Conservation (phyloP, 768 basidiomycete species). For the Tricholoma flavovirens region DNA sequence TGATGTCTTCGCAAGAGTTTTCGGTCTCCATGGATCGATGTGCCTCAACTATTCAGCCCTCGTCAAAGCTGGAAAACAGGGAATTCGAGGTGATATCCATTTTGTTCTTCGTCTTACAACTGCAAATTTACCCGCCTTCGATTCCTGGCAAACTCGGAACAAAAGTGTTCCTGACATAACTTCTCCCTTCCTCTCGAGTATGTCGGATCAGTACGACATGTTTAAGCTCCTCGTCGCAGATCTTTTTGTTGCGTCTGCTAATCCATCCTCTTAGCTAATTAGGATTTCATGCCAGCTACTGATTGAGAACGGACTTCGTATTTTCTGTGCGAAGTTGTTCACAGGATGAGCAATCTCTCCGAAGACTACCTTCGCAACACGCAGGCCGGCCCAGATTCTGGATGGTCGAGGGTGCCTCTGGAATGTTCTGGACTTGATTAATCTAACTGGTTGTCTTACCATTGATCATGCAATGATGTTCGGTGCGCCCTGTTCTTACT, state of each 20-base stretch:
- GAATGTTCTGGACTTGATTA: conserved; percentile 20
- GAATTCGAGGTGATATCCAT: conserved; percentile 16
- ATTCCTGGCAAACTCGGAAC: conserved; percentile 12
- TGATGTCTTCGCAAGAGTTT: conserved; percentile 21
- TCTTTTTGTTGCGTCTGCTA: background rate
- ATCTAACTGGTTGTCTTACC: conserved; percentile 22
- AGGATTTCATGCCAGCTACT: conserved; percentile 28
- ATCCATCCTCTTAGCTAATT: background rate
- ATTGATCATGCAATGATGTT: conserved; percentile 22
- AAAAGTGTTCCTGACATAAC: conserved; percentile 20
- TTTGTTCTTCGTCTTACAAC: background rate
- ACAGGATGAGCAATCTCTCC: conserved; percentile 25
- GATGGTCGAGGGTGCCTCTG: conserved; percentile 22
- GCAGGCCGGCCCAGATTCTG: conserved; percentile 21
- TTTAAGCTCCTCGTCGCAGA: conserved; percentile 19
- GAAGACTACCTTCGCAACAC: conserved; percentile 31
- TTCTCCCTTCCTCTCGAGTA: conserved; percentile 28
- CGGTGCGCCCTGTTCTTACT: too few relatives aligned
- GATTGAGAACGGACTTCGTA: conserved; percentile 21
- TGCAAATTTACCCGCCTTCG: background rate
- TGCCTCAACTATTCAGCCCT: conserved; percentile 26
- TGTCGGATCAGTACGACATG: conserved; percentile 22
- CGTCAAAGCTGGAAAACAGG: conserved; percentile 16
- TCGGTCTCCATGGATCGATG: conserved; percentile 28
- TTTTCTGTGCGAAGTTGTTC: conserved; percentile 27